Base-by-base conservation (phyloP, 768 basidiomycete species). In the Pholiota microspora region DNA sequence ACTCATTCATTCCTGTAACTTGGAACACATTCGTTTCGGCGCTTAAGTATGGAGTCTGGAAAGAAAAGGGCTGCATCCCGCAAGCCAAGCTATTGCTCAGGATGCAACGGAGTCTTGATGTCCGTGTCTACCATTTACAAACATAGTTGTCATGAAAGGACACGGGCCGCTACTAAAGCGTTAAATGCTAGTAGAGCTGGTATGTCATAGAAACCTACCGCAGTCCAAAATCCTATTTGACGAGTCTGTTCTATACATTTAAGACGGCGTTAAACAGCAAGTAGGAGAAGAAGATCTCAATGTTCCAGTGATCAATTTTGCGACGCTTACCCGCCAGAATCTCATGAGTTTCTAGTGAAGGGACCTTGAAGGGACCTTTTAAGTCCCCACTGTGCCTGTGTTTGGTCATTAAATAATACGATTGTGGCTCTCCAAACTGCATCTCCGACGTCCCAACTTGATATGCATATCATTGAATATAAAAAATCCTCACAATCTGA, bases 1-100 rank as follows among this genome's bases (percentile, higher is more conserved):
- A 24, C 8, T n/a, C 15, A 48, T 34, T 27, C 46, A 45, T 29
- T 15, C 3, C 25, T 25, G 28, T n/a, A 16, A 34, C 46, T 29
- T 18, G 16, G n/a, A 47, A 16, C 2, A 48, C 15, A 12, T 4
- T 25, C 16, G 31, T 48, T 32, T 31, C 15, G 28, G 38, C 51
- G 29, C 51, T 13, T 21, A 44, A 25, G 16, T 13, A 50, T 38
- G 49, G 6, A 42, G n/a, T 42, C 40, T 7, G 3, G 7, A 35
- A 34, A 25, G 25, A 51, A 51, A n/a, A 51, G 28, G 28, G 44
- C 44, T n/a, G 51, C 40, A 21, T 28, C 51, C 16, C 51, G 51
- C 28, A 51, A 29, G 38, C 51, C 51, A 18, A 44, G 51, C 44
- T 28, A 15, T 18, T 51, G 51, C 16, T 10, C 51, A 16, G 15